Evolutionary conservation across 2,329 filamentous ascomycete genomes (phyloP).

Genomic region (Hymenoscyphus fraxineus): DNA sequence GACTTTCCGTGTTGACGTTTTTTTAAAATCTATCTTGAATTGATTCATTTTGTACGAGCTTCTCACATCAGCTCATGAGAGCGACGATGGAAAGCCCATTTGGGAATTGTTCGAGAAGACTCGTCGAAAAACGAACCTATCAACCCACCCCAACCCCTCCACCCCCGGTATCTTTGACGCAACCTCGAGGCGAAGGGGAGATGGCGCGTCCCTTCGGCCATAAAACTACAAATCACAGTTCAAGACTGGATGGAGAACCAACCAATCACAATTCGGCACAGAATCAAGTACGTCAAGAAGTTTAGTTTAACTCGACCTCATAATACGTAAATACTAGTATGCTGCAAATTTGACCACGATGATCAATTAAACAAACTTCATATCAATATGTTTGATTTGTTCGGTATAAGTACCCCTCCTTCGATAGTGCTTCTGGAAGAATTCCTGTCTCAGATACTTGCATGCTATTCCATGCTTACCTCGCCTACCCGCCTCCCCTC

Average conservation of each 20-base stretch:
- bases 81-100: background rate
- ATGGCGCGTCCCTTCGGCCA: background rate
- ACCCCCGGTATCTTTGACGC: background rate
- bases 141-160: background rate
- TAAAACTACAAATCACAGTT: background rate
- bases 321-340: background rate
- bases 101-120: background rate
- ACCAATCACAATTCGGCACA: background rate
- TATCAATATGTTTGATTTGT: background rate
- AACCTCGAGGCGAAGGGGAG: background rate
- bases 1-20: background rate
- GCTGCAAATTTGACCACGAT: background rate
- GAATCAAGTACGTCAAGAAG: background rate
- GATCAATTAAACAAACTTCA: background rate
- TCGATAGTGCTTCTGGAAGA: conserved; percentile 3
- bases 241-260: no score
- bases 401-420: background rate
- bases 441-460: background rate
- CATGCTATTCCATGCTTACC: background rate
- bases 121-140: background rate
- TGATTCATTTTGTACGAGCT: background rate
- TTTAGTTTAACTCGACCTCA: background rate
- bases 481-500: background rate
- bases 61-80: conserved; percentile 1
- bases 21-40: background rate